Evolutionary conservation across 495 filamentous ascomycete species (phyloP), one percentile per base, ranked within the genome.

Genomic region (Daldinia childiae): DNA sequence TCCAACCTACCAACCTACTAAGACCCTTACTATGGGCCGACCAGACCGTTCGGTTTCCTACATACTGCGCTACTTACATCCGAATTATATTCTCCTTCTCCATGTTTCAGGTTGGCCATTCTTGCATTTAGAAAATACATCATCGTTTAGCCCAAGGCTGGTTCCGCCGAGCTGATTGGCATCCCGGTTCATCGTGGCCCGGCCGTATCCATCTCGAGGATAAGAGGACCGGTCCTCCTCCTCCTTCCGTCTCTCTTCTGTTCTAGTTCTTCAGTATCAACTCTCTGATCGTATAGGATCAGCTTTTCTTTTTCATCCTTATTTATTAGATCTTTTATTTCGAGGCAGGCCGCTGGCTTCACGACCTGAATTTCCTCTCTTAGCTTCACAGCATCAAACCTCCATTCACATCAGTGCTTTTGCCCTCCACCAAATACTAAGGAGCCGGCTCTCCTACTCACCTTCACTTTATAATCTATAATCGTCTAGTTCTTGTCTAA

Each of bases 401-500:
- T 65, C 26, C 67, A 64, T 30, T 67, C 66, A 60, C 68, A 71
- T 55, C 61, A 62, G 60, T 71, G 60, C 19, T 58, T 58, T 62
- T 27, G 21, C 43, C 41, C 29, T 66, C 21, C 39, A 50, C 39
- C 57, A 67, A 21, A 55, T 15, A 6, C 66, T 58, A 61, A 58
- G 70, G 73, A 76, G 70, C 70, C 65, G 71, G 75, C 64, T 73
- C 73, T 74, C 75, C 69, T 66, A 52, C 64, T 48, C 58, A 50
- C 59, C 24, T 50, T 68, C 72, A 57, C 48, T 71, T 45, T 63
- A 71, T 82, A 82, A 79, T 79, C 75, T 54, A 60, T 82, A 81
- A 79, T 82, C 68, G 58, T 64, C 66, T 72, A 52, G 70, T 71
- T 74, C 69, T 74, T 77, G 76, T 79, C 78, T 75, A 62, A 55